Evolutionary conservation across 768 basidiomycete genomes (phyloP), one percentile per base, ranked within the genome.

Genomic region (Tylopilus vinaceipallidus): DNA sequence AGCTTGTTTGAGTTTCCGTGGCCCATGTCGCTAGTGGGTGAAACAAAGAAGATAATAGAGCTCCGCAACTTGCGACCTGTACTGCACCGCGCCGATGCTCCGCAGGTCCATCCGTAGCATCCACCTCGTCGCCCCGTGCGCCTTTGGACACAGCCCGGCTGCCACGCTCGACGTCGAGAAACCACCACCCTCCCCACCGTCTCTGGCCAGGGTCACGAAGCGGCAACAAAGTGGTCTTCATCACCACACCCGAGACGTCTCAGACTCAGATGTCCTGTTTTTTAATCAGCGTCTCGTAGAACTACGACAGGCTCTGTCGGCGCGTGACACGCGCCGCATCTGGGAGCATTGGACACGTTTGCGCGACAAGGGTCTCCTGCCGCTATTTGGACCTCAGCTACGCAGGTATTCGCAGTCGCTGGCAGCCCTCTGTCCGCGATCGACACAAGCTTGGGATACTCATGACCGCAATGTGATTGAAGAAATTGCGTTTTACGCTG

Each of bases 1-100:
- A 93, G 71, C 67, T 91, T 91, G 76, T 81, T 75, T 27, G 86
- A 87, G 63, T 88, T 90, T 66, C 90, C 90, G 74, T 92, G 89
- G 42, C 90, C 88, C 88, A 90, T 90, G 50, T 38, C 45, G 52
- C 27, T 11, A 37, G 14, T 8, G 24, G 12, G 26, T 29, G 40
- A 29, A 51, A 42, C 26, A 50, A 22, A 37, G n/a, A 41, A 42
- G 44, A 55, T 12, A 13, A 3, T 39, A 53, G 27, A 40, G 26
- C 30, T 27, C 27, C 24, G 17, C 51, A 53, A 38, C 4, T n/a
- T 23, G 12, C 13, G 16, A 11, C 24, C n/a, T 39, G 24, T 24
- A 40, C n/a, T 43, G 17, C 47, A 48, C 34, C 20, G 33, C 22
- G 27, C 37, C 53, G 14, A 71, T 67, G 66, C 44, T 67, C n/a